Conservation (phyloP, 2,329 filamentous ascomycete genomes). For the Exophiala sideris region DNA sequence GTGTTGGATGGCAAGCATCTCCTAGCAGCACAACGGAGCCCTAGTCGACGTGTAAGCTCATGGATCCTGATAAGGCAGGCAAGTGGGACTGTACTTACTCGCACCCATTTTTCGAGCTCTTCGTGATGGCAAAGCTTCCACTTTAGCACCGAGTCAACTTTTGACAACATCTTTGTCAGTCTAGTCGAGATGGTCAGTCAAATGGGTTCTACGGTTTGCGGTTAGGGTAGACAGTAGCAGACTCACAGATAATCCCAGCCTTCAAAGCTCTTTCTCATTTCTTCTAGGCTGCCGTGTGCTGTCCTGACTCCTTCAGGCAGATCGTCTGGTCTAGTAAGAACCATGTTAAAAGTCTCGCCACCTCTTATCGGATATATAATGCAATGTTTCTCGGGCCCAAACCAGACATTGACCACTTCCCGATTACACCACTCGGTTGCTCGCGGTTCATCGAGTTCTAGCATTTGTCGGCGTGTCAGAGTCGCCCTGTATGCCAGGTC, state of each 20-base stretch:
- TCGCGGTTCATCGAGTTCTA: conserved; percentile 42
- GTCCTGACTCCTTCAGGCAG: conserved; percentile 35
- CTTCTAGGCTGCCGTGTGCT: conserved; percentile 34
- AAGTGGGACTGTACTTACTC: neutral
- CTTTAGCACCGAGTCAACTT: conserved; percentile 11
- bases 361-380: conserved; percentile 48
- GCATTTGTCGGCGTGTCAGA: conserved; percentile 45
- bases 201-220: conserved; percentile 29
- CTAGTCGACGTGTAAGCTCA: neutral
- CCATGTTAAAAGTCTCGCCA: conserved; percentile 47
- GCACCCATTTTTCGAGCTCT: conserved; percentile 11
- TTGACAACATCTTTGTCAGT: conserved; percentile 1
- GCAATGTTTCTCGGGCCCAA: conserved; percentile 52
- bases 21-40: conserved; percentile 54
- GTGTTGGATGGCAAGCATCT: conserved; percentile 62
- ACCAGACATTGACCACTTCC: conserved; percentile 54
- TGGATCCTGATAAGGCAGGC: neutral
- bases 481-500: conserved; percentile 57
- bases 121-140: conserved; percentile 17
- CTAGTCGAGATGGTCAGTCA: conserved; percentile 48
- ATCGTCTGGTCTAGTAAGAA: conserved; percentile 47
- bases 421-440: conserved; percentile 44
- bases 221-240: conserved; percentile 19
- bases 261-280: conserved; percentile 32
- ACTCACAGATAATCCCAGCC: conserved; percentile 33